Evolutionary conservation across 1,139 yeast species (phyloP), one percentile per base, ranked within the genome.

Genomic region (Diutina neorugosa): DNA sequence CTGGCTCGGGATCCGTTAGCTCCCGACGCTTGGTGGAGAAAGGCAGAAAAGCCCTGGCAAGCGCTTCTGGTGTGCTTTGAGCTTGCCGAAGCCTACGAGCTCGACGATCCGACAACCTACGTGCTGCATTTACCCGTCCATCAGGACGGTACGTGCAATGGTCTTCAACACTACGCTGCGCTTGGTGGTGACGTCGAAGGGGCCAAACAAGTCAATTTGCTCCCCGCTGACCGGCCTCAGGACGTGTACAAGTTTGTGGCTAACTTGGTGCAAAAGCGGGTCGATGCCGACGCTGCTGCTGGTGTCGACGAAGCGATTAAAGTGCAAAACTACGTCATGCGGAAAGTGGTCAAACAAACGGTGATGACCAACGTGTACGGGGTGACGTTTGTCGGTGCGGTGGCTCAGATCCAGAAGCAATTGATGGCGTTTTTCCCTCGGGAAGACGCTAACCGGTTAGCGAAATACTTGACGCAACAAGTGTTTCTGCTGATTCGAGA

Each of bases 331-430:
- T 78, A 81, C 58, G 79, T 93, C 57, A 78, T 84, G 23, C 79
- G 99, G 62, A 91, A 91, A 65, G 85, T 93, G 51, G 96, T 93
- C 52, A 93, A 93, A 66, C 98, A 93, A 67, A 89, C 98, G 0
- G 98, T 93, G 34, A 93, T 93, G 99, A 93, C 99, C 1, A 91
- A 90, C 62, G 99, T 93, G 48, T 93, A 94, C 65, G 99, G 99
- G 61, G 99, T 93, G 12, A 93, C 99, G 0, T 89, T 80, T 65
- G 80, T 89, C 57, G 99, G 99, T 19, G 98, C 98, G 0, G 80
- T 89, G 27, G 84, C 83, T 4, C 99, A 93, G 70, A 89, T 93
- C 61, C 78, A 77, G 55, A 85, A 82, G 60, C 88, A 86, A 65
- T 67, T 82, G 49, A 40, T 40, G 18, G 72, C 67, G 44, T 71